Evolutionary conservation across 805 yeast species (phyloP).

Genomic region (Sugiyamaella marilandica): DNA sequence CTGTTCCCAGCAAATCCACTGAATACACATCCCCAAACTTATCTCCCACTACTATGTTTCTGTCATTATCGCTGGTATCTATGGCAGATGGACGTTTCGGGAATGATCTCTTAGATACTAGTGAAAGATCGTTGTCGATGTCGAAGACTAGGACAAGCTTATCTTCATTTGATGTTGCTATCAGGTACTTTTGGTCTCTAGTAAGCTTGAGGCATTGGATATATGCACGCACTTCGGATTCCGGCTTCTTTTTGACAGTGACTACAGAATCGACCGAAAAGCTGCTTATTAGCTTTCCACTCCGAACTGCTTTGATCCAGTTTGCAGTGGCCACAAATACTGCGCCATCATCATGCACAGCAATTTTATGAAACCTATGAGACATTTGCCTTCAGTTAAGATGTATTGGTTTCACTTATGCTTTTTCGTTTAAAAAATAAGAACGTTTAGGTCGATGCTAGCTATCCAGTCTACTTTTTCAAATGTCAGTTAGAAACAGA

Average conservation of each 20-base stretch:
- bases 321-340: not conserved
- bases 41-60: conserved; percentile 68
- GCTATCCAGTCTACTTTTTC: no score
- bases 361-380: not conserved
- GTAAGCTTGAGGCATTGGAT: conserved; percentile 59
- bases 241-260: conserved; percentile 16
- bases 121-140: conserved; percentile 40
- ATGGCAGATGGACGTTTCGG: conserved; percentile 93
- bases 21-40: conserved; percentile 93
- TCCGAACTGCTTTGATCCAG: not conserved
- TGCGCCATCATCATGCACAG: not conserved
- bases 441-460: no score
- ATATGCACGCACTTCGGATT: conserved; percentile 58
- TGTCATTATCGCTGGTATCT: conserved; percentile 49
- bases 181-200: conserved; percentile 48
- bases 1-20: conserved; percentile 38
- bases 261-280: not conserved
- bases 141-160: conserved; percentile 67
- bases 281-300: not conserved
- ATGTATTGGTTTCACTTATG: not conserved
- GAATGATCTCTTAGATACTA: conserved; percentile 66
- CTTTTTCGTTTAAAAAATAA: no score
- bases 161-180: conserved; percentile 76
- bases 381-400: not conserved
- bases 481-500: not conserved